phyloP scores from a whole-genome alignment of 495 filamentous ascomycete species.

The Entonaema liquescens region DNA sequence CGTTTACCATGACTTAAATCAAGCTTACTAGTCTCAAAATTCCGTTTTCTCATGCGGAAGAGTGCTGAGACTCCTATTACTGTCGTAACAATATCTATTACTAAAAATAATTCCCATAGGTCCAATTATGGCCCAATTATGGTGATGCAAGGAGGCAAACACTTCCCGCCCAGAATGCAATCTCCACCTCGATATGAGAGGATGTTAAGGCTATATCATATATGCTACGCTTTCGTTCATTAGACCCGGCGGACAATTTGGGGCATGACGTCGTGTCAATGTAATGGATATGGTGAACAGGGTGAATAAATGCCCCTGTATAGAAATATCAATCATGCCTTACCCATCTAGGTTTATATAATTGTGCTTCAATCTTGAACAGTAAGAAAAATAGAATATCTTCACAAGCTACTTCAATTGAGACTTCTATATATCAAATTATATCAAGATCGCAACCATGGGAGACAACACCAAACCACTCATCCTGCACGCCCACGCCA shows the following conservation, averaged over 20 bases:
- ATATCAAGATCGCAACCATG: neutral
- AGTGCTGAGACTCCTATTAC: neutral
- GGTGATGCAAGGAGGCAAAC: neutral
- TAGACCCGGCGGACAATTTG: neutral
- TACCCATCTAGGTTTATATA: too few relatives aligned
- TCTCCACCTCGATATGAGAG: neutral
- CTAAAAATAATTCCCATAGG: neutral
- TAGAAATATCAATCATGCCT: neutral
- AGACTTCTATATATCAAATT: too few relatives aligned
- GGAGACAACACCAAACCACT: conserved; percentile 21
- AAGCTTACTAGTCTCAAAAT: neutral
- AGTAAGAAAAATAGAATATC: too few relatives aligned
- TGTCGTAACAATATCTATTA: neutral
- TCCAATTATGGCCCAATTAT: neutral
- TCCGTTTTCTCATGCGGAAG: neutral
- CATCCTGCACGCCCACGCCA: conserved; percentile 48
- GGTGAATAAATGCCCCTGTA: neutral
- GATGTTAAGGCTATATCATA: neutral
- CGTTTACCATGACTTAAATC: neutral
- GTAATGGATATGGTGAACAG: neutral
- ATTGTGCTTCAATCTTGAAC: too few relatives aligned
- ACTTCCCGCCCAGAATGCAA: neutral
- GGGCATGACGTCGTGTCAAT: neutral
- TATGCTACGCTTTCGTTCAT: neutral
- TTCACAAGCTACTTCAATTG: too few relatives aligned